Evolutionary conservation across 306 rosid genomes (phyloP).

Genomic region (Vigna radiata): DNA sequence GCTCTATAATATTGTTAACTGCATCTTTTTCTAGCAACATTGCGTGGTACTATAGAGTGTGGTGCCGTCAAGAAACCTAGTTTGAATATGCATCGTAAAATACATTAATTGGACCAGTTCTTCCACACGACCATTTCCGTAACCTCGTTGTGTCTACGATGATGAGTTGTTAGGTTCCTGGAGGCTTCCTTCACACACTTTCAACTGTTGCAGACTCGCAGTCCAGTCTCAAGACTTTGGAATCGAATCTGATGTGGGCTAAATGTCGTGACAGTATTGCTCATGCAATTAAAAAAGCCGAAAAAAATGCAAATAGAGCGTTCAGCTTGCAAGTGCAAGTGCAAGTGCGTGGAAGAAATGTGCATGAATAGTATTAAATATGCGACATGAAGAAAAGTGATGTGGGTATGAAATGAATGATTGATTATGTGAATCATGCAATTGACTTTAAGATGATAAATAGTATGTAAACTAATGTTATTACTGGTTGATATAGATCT

Average conservation of each 20-base stretch:
- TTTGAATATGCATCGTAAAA: constrained; percentile 34
- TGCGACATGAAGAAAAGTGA: no score
- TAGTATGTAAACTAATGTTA: no score
- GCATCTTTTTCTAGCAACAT: constrained; percentile 36
- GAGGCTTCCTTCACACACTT: constrained; percentile 4
- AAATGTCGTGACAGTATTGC: background rate
- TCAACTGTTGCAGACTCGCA: background rate
- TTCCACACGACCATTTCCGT: background rate
- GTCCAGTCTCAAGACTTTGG: background rate
- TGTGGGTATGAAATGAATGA: no score
- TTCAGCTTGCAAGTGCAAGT: constrained; percentile 4
- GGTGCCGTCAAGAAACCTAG: constrained; percentile 51
- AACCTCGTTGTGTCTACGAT: background rate
- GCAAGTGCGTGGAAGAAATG: background rate
- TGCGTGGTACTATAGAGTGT: constrained; percentile 3
- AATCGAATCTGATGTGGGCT: constrained; percentile 12
- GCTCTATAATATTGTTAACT: constrained; percentile 36
- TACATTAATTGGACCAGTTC: constrained; percentile 11
- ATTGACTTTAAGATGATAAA: background rate
- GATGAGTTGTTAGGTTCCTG: background rate
- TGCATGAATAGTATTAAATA: no score
- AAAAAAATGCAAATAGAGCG: background rate
- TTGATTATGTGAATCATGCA: no score
- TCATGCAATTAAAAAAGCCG: background rate
- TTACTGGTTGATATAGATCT: no score